Evolutionary conservation across 805 yeast species (phyloP).

Genomic region (Spathaspora gorwiae): DNA sequence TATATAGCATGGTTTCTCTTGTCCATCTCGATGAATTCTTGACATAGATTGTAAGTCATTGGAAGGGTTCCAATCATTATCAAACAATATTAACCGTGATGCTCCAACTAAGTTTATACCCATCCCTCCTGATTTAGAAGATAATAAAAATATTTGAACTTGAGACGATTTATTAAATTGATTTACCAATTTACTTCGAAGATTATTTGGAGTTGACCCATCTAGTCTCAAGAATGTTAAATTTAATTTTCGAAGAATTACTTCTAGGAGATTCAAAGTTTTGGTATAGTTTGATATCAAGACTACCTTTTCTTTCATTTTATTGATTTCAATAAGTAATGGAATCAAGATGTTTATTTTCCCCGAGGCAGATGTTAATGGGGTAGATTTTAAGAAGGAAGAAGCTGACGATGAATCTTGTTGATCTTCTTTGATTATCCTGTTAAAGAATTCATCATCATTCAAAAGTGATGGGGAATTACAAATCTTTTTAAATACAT

Average conservation of each 20-base stretch:
- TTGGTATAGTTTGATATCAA: slow-evolving; percentile 84
- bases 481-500: slow-evolving; percentile 73
- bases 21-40: slow-evolving; percentile 92
- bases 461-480: slow-evolving; percentile 68
- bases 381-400: background rate
- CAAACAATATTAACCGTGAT: slow-evolving; percentile 76
- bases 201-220: slow-evolving; percentile 71
- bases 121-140: slow-evolving; percentile 91
- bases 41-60: slow-evolving; percentile 94
- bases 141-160: slow-evolving; percentile 59
- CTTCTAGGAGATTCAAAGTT: slow-evolving; percentile 74
- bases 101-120: slow-evolving; percentile 92
- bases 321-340: slow-evolving; percentile 51
- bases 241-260: slow-evolving; percentile 44
- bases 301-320: slow-evolving; percentile 66
- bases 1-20: slow-evolving; percentile 67
- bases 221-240: slow-evolving; percentile 64
- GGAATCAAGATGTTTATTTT: slow-evolving; percentile 60
- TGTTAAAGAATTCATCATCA: slow-evolving; percentile 43
- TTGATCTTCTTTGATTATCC: background rate
- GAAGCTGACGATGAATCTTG: background rate
- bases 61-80: slow-evolving; percentile 97
- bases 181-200: slow-evolving; percentile 62
- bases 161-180: slow-evolving; percentile 53
- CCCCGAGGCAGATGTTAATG: slow-evolving; percentile 40